Conservation (phyloP, 495 filamentous ascomycete species). For the Wilcoxina mikolae region DNA sequence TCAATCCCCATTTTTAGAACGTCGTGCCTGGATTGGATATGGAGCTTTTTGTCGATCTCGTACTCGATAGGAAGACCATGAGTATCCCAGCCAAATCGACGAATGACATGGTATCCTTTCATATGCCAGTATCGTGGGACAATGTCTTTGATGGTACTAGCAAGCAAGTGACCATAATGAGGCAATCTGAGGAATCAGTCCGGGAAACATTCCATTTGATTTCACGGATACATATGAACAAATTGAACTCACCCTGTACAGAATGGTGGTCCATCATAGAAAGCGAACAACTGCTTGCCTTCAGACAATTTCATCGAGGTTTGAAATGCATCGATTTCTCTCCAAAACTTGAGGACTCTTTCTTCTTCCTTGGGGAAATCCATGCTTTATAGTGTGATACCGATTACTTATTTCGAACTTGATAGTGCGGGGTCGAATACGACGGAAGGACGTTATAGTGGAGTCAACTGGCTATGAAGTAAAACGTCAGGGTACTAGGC, state of each 20-base stretch:
- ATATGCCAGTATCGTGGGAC: conserved; percentile 96
- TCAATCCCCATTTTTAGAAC: conserved; percentile 77
- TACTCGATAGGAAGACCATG: conserved; percentile 93
- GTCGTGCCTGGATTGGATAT: conserved; percentile 74
- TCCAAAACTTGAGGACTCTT: conserved; percentile 63
- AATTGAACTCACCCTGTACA: conserved; percentile 36
- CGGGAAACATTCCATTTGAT: background rate
- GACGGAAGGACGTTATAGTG: no score
- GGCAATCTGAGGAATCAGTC: conserved; percentile 47
- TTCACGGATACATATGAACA: background rate
- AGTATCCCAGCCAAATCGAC: conserved; percentile 67
- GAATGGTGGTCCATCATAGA: conserved; percentile 59
- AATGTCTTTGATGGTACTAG: conserved; percentile 95
- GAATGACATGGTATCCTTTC: conserved; percentile 79
- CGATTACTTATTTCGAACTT: no score
- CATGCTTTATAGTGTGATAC: conserved; percentile 40
- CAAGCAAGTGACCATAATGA: conserved; percentile 85
- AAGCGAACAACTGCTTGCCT: conserved; percentile 61
- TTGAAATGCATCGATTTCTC: conserved; percentile 72
- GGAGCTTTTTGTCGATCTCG: conserved; percentile 96
- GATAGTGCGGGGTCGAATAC: no score
- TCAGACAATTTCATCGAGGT: conserved; percentile 45
- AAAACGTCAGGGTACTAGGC: no score
- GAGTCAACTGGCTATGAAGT: no score
- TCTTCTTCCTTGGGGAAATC: conserved; percentile 88